A percentile compares a stretch with the other conserved stretches of the same genome.
phyloP scores from a whole-genome alignment of 2,329 filamentous ascomycete genomes.

The Alternaria infectoria region DNA sequence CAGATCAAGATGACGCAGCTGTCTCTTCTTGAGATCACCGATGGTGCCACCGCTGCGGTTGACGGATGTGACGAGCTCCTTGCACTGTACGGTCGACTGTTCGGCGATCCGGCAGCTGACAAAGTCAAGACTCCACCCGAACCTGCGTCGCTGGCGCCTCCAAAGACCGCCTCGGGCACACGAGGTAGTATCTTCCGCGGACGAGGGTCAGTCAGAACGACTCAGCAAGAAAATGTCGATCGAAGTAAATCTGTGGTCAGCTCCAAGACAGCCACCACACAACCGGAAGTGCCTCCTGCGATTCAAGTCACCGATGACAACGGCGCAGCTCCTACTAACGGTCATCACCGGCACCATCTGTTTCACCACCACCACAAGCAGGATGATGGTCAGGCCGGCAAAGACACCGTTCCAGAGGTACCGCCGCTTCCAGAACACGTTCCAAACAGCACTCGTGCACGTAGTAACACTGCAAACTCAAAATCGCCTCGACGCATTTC shows the following conservation, averaged over 20 bases:
- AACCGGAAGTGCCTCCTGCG: constrained; percentile 61
- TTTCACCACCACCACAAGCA: constrained; percentile 43
- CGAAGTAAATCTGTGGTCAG: constrained; percentile 35
- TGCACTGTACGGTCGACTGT: constrained; percentile 79
- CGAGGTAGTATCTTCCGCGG: constrained; percentile 79
- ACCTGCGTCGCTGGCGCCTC: constrained; percentile 62
- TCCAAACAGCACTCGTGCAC: constrained; percentile 23
- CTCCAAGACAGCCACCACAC: constrained; percentile 31
- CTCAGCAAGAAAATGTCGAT: constrained; percentile 23
- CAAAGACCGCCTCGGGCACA: constrained; percentile 68
- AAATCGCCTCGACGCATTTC: constrained; percentile 30
- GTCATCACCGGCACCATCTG: constrained; percentile 46
- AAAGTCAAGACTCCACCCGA: constrained; percentile 47
- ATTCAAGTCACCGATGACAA: constrained; percentile 79
- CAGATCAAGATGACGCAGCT: constrained; percentile 97
- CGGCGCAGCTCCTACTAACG: constrained; percentile 41
- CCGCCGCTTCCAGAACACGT: constrained; percentile 30
- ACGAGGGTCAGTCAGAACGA: constrained; percentile 37
- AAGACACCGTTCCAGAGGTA: constrained; percentile 21
- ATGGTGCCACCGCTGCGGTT: constrained; percentile 84
- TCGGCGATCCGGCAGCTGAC: constrained; percentile 63
- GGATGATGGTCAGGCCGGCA: constrained; percentile 40
- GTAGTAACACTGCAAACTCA: constrained; percentile 15
- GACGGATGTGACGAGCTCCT: constrained; percentile 88
- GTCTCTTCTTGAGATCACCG: constrained; percentile 78